Percentiles rank a stretch among this genome's conserved stretches.
phyloP scores from a whole-genome alignment of 257 asterid species.

The Nicotiana tabacum region DNA sequence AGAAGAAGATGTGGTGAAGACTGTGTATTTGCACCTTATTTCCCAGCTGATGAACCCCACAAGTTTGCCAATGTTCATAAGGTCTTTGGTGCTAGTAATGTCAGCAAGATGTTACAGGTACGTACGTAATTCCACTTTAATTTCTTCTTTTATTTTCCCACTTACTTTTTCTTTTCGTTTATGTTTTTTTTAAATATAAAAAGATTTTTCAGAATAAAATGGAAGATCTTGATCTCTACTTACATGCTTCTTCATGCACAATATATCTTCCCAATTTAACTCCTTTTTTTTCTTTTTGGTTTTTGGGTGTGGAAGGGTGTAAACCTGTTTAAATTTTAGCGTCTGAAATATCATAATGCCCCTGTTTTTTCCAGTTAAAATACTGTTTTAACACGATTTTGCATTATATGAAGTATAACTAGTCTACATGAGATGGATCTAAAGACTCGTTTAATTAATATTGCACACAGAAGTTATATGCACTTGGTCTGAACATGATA shows the following conservation, averaged over 20 bases:
- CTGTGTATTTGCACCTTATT: constrained; percentile 6
- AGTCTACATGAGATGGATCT: not conserved
- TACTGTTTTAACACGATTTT: not conserved
- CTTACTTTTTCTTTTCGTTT: not conserved
- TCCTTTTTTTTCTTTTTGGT: no score
- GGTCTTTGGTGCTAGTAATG: constrained; percentile 12
- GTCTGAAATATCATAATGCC: no score
- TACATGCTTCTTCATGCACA: no score
- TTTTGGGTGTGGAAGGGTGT: no score
- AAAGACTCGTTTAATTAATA: not conserved
- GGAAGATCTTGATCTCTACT: not conserved
- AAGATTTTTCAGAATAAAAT: not conserved
- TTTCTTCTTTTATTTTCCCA: not conserved
- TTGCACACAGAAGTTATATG: not conserved
- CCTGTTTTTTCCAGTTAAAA: not conserved
- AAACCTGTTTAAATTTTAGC: no score
- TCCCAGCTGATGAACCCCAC: constrained; percentile 10
- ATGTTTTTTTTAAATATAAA: no score
- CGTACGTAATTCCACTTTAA: not conserved
- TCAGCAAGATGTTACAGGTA: constrained; percentile 11
- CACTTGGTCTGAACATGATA: not conserved
- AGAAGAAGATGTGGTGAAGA: constrained; percentile 9
- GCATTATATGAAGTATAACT: not conserved
- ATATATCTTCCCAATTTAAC: no score
- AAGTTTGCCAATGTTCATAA: constrained; percentile 11